phyloP scores from a whole-genome alignment of 108 stramenopile genomes.

The Cyclotella cryptica region DNA sequence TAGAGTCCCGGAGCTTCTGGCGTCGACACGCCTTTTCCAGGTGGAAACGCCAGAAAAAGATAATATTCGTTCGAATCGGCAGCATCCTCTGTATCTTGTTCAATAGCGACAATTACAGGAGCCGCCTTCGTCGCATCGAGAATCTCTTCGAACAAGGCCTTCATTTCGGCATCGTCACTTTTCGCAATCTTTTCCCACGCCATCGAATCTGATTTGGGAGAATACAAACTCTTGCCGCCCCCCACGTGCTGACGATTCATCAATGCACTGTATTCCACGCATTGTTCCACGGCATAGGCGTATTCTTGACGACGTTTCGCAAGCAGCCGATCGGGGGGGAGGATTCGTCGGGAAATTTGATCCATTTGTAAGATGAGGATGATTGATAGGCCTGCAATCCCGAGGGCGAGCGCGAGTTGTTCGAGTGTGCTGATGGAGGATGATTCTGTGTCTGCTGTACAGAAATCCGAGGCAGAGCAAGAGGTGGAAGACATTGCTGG shows the following conservation, averaged over 20 bases:
- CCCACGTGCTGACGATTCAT: conserved; percentile 50
- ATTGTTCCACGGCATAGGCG: conserved; percentile 31
- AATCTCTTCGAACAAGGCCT: conserved; percentile 23
- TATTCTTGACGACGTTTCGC: conserved; percentile 53
- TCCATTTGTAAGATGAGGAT: conserved; percentile 42
- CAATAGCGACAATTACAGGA: conserved; percentile 53
- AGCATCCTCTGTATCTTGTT: conserved; percentile 43
- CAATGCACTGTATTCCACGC: conserved; percentile 34
- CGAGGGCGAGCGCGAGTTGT: conserved; percentile 17
- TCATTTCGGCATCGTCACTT: conserved; percentile 16
- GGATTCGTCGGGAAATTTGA: conserved; percentile 31
- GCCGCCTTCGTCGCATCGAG: conserved; percentile 23
- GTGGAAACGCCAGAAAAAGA: conserved; percentile 48
- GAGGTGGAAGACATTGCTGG: not conserved
- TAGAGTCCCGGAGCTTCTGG: conserved; percentile 17
- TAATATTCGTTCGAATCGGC: conserved; percentile 31
- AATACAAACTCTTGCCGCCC: conserved; percentile 27
- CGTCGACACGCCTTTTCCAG: not conserved
- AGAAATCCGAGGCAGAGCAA: conserved; percentile 12
- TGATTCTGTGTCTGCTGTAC: conserved; percentile 14
- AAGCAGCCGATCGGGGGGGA: conserved; percentile 38
- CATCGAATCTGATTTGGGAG: conserved; percentile 34
- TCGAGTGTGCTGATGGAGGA: conserved; percentile 3
- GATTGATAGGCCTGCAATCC: conserved; percentile 27
- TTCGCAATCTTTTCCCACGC: conserved; percentile 15